These are phyloP conservation scores for Stephanodiscus triporus DNA, from an alignment of 108 stramenopile species.

Conservation along the genomic window DNA sequence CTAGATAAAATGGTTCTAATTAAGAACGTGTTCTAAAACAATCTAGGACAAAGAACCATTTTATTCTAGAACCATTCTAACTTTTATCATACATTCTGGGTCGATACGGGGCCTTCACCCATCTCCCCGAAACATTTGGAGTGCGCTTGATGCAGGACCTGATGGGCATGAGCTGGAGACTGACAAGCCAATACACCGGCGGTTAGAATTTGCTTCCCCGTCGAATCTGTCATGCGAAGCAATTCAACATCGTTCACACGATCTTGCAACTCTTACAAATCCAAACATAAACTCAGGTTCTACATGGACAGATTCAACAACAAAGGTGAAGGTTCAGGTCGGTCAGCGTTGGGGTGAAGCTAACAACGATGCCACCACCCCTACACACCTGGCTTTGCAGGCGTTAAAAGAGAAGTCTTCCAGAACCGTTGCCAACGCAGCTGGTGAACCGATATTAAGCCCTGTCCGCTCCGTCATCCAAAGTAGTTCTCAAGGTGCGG, in stretches of 20 bases:
- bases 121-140: too few relatives aligned
- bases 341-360: constrained; percentile 2
- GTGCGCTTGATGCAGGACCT: constrained; percentile 31
- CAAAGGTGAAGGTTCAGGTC: constrained; percentile 8
- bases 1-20: too few relatives aligned
- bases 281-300: constrained; percentile 5
- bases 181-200: background rate
- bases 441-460: constrained; percentile 20
- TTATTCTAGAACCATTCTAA: too few relatives aligned
- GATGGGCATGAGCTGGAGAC: constrained; percentile 40
- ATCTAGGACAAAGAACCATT: too few relatives aligned
- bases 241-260: background rate
- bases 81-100: too few relatives aligned
- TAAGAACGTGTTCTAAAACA: too few relatives aligned
- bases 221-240: constrained; percentile 1
- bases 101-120: too few relatives aligned
- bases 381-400: background rate
- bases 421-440: constrained; percentile 20
- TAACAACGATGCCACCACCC: background rate
- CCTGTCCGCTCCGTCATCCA: constrained; percentile 33
- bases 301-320: background rate
- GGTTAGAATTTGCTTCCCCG: constrained; percentile 12
- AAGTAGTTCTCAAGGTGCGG: constrained; percentile 21
- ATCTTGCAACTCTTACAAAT: background rate
- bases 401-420: constrained; percentile 13